Conservation (phyloP, 2,329 filamentous ascomycete species). For the Torrubiella hemipterigena region DNA sequence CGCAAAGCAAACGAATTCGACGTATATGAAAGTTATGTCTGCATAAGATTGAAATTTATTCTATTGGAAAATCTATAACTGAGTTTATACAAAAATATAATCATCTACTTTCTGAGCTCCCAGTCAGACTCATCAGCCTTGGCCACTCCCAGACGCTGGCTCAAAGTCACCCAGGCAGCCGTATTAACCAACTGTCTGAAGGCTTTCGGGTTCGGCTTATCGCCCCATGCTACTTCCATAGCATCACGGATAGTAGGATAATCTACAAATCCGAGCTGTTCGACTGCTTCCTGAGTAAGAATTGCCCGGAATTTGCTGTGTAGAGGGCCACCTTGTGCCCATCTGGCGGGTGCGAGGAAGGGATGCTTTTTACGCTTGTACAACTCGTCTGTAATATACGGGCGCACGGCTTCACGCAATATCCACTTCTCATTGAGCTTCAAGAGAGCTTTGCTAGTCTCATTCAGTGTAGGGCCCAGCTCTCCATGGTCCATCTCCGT, state of each 20-base stretch:
- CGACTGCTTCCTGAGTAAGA: background rate
- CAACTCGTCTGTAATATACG: slow-evolving; percentile 1
- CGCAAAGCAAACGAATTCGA: no score
- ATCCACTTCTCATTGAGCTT: slow-evolving; percentile 1
- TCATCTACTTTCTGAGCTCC: no score
- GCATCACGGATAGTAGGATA: background rate
- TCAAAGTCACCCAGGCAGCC: background rate
- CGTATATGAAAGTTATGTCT: no score
- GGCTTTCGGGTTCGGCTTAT: background rate
- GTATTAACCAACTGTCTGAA: background rate
- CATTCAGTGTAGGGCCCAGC: background rate
- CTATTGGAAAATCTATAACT: no score
- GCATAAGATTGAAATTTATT: no score
- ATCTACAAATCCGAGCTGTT: background rate
- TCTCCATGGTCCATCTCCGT: background rate
- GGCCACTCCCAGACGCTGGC: background rate
- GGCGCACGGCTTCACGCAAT: background rate
- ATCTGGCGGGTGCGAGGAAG: slow-evolving; percentile 1
- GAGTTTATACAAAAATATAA: no score
- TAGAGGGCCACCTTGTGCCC: background rate
- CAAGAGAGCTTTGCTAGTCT: background rate
- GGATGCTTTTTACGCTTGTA: background rate
- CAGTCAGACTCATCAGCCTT: no score
- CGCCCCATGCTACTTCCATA: background rate
- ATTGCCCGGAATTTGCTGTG: background rate